A percentile compares a stretch with the other conserved stretches of the same genome.
Conservation (phyloP, 257 asterid species). For the Avicennia marina region DNA sequence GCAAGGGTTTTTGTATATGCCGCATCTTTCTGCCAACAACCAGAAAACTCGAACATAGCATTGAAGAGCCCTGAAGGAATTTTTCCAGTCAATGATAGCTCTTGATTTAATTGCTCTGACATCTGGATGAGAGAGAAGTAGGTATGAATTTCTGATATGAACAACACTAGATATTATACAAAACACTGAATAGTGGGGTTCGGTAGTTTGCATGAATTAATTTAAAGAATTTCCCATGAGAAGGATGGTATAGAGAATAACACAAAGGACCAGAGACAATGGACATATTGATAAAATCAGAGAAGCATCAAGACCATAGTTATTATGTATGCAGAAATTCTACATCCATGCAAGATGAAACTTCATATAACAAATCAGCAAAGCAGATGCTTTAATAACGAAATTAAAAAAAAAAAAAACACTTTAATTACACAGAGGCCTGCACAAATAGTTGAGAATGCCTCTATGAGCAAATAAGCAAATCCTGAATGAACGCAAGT, state of each 20-base stretch:
- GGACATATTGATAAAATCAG: too few relatives aligned
- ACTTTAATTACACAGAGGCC: too few relatives aligned
- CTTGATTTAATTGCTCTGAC: constrained; percentile 97
- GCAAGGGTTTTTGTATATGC: constrained; percentile 81
- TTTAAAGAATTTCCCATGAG: too few relatives aligned
- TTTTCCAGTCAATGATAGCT: constrained; percentile 77
- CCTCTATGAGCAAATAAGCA: too few relatives aligned
- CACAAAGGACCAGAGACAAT: not conserved
- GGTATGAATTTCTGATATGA: constrained; percentile 1
- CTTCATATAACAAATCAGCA: too few relatives aligned
- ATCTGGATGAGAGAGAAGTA: constrained; percentile 45
- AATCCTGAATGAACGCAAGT: not conserved
- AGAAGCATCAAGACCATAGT: too few relatives aligned
- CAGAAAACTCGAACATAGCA: constrained; percentile 91
- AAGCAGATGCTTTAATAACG: too few relatives aligned
- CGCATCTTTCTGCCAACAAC: constrained; percentile 97
- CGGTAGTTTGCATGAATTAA: too few relatives aligned
- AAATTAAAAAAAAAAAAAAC: too few relatives aligned
- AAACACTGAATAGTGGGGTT: constrained; percentile 9
- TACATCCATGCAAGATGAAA: too few relatives aligned
- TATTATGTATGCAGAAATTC: too few relatives aligned
- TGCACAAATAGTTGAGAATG: too few relatives aligned
- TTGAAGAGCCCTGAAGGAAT: constrained; percentile 96
- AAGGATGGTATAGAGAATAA: not conserved
- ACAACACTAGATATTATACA: not conserved